Base-by-base conservation (phyloP, 1,284 basidiomycete species). In the Volvariella surrecta region DNA sequence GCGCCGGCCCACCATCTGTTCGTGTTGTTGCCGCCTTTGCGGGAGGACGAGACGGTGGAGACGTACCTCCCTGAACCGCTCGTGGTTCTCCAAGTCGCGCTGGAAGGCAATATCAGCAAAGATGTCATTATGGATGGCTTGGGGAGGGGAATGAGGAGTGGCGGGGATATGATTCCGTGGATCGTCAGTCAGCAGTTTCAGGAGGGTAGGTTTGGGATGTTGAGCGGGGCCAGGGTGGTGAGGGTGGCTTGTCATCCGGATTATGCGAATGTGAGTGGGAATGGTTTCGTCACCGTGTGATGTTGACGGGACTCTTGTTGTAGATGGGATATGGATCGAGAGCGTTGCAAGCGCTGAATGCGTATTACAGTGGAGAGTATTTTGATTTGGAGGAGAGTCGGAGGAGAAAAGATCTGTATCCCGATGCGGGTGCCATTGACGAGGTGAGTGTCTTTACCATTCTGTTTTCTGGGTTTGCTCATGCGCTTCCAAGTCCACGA, bases 111-210 rank as follows among this genome's bases (percentile, higher is more conserved):
- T 56, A 94, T 99, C 51, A 87, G 85, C 51, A 85, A 82, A 57
- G 79, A 84, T 41, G 82, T 79, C 21, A 90, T 99, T 45, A 70
- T 97, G 70, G 92, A 94, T 50, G 86, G 87, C 39, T 63, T 98
- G 11, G 76, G 77, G 35, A 70, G 89, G 39, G 91, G 91, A 10
- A 69, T 82, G 54, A 72, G 89, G 47, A 86, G 89, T 3, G 88
- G 90, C 1, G 96, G 96, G 1, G 96, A 99, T 67, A 82, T 99
- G 76, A 98, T 99, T 50, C 96, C 96, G 1, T 99, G 96, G 96
- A 71, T 96, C 18, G 72, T 99, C 30, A 83, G 89, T 32, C 91
- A 95, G 60, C 93, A 96, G 64, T 99, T 92, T 73, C 93, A 98
- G 69, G 96, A 99, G 62, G 84, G 78, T 53, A 87, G 90, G 61